Evolutionary conservation across 2,329 filamentous ascomycete genomes (phyloP).

Genomic region (Apiospora phragmitis): DNA sequence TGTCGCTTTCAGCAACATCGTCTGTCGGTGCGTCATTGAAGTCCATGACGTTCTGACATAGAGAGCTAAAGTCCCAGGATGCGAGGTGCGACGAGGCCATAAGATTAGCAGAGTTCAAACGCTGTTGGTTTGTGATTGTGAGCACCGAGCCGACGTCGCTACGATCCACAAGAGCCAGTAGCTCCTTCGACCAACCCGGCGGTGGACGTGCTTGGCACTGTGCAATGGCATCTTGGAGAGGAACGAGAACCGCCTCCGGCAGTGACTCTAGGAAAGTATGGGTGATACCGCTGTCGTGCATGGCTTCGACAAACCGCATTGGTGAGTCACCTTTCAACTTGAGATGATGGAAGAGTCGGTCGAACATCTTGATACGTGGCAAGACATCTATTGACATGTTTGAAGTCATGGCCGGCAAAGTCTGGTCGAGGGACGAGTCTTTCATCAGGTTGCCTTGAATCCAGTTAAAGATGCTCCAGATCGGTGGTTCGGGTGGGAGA

Average conservation of each 20-base stretch:
- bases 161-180: slow-evolving; percentile 76
- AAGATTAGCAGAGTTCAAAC: slow-evolving; percentile 37
- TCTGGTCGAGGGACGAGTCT: slow-evolving; percentile 15
- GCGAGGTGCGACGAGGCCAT: slow-evolving; percentile 63
- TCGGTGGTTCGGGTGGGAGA: slow-evolving; percentile 26
- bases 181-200: slow-evolving; percentile 68
- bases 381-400: slow-evolving; percentile 41
- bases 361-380: slow-evolving; percentile 70
- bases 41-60: slow-evolving; percentile 68
- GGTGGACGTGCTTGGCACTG: slow-evolving; percentile 82
- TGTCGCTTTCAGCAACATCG: slow-evolving; percentile 79
- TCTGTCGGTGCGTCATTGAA: slow-evolving; percentile 64
- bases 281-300: slow-evolving; percentile 70
- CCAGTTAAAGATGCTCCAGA: slow-evolving; percentile 52
- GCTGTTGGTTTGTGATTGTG: slow-evolving; percentile 43
- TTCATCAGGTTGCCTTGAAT: slow-evolving; percentile 47
- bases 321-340: slow-evolving; percentile 48
- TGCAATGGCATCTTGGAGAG: slow-evolving; percentile 81
- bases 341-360: slow-evolving; percentile 64
- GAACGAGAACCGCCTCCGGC: slow-evolving; percentile 79
- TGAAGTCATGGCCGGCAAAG: slow-evolving; percentile 22
- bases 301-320: slow-evolving; percentile 69
- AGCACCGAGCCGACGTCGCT: slow-evolving; percentile 76
- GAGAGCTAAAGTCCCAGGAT: slow-evolving; percentile 73
- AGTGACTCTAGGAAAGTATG: slow-evolving; percentile 73